phyloP scores from a whole-genome alignment of 208 protist species.

The Vickermania ingenoplastis region DNA sequence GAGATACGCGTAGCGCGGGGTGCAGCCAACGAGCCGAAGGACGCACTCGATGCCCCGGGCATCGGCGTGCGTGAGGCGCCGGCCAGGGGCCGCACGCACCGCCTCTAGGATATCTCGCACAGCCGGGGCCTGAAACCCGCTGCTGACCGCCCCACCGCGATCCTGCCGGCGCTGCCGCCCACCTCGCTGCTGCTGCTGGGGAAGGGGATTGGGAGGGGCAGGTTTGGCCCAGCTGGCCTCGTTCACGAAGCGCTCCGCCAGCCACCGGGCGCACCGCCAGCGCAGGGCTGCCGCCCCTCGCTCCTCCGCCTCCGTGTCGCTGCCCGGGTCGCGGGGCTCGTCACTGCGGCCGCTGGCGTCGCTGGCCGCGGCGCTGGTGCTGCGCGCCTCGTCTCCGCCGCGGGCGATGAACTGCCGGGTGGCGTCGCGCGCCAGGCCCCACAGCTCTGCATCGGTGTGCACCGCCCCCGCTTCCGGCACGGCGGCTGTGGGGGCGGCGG shows the following conservation, averaged over 20 bases:
- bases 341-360: neutral
- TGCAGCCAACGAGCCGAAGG: constrained; percentile 36
- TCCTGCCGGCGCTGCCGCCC: neutral
- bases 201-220: neutral
- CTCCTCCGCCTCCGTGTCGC: neutral
- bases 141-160: neutral
- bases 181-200: neutral
- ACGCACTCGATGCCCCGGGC: constrained; percentile 62
- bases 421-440: neutral
- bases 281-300: constrained; percentile 7
- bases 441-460: neutral
- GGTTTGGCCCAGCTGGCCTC: constrained; percentile 48
- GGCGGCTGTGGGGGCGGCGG: neutral
- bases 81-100: constrained; percentile 3
- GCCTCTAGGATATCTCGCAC: constrained; percentile 9
- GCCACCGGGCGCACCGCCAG: constrained; percentile 45
- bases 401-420: neutral
- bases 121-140: neutral
- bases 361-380: neutral
- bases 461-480: neutral
- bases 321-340: neutral
- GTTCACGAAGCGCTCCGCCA: constrained; percentile 63
- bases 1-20: constrained; percentile 61
- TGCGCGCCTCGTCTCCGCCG: neutral
- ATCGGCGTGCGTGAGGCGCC: constrained; percentile 47